Evolutionary conservation across 805 yeast species (phyloP), one percentile per base, ranked within the genome.

Genomic region (Saitoella complicata): DNA sequence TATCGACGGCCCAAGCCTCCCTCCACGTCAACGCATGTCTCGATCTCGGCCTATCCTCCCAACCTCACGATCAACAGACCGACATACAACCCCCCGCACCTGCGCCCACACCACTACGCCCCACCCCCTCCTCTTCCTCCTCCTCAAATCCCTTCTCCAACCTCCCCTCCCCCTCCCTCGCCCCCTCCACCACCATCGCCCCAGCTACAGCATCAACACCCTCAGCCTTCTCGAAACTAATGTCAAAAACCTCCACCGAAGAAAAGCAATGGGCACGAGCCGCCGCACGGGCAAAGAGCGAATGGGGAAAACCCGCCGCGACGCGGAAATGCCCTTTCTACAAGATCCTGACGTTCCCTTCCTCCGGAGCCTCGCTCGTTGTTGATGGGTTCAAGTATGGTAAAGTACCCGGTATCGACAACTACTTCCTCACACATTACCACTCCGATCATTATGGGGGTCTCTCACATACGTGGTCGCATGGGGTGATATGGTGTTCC

Each of bases 401-500:
- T 21, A 46, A 54, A 7, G 58, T 61, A 21, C 56, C 55, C 10
- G 57, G 51, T 9, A 58, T 61, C 3, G 37, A 49, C 11, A 46
- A 56, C 35, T 62, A 58, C 49, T 63, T 57, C 43, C 56, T 58
- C 37, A 59, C 65, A 0, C 98, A 91, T 63, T 88, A 82, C 64
- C 98, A 91, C 59, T 67, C 94, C 0, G 98, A 91, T 58, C 98
- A 91, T 58, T 91, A 91, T 56, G 85, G 84, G 4, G 97, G 98
- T 0, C 61, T 91, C 10, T 63, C 77, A 2, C 81, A 80, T 53
- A 66, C 69, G 21, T 91, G 97, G 97, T 61, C 69, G 40, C 70
- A 72, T 44, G 87, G 85, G 0, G 64, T 65, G 5, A 75, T 91
- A 3, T 84, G 77, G 52, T 79, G 93, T 49, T 77, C 95, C 0